These are phyloP conservation scores for Exophiala dermatitidis DNA, from an alignment of 2,329 filamentous ascomycete species.

Conservation along the genomic window DNA sequence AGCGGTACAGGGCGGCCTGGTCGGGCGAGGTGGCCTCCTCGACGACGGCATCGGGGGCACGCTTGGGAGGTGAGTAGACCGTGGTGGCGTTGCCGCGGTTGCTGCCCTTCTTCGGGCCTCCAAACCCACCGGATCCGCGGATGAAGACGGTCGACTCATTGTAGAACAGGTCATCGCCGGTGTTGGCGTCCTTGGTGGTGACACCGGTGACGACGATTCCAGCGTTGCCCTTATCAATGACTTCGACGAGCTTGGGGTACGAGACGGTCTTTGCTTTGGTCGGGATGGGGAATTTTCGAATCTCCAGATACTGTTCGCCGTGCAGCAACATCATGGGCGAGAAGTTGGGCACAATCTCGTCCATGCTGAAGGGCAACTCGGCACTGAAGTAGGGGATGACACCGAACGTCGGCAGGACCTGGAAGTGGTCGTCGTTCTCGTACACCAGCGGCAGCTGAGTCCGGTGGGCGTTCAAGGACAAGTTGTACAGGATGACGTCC, in stretches of 20 bases:
- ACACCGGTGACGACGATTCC: conserved; percentile 74
- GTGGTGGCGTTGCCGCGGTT: conserved; percentile 76
- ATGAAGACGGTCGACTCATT: conserved; percentile 94
- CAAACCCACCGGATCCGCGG: conserved; percentile 83
- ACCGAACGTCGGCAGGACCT: conserved; percentile 73
- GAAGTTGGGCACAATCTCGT: conserved; percentile 88
- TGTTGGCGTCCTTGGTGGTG: conserved; percentile 76
- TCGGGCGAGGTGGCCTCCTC: conserved; percentile 83
- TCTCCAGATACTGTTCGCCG: conserved; percentile 95
- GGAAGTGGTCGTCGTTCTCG: conserved; percentile 86
- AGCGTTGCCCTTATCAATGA: conserved; percentile 89
- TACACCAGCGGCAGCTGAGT: conserved; percentile 82
- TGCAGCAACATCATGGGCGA: conserved; percentile 97
- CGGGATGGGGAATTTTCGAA: conserved; percentile 88
- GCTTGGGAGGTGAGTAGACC: conserved; percentile 67
- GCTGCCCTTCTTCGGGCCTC: conserved; percentile 66
- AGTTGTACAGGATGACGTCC: conserved; percentile 90
- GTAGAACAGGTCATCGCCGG: conserved; percentile 88
- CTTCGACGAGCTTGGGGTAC: conserved; percentile 63
- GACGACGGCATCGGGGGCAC: conserved; percentile 70
- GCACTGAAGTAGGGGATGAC: conserved; percentile 92
- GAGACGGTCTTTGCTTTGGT: conserved; percentile 24
- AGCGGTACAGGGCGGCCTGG: conserved; percentile 85
- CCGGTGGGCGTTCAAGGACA: conserved; percentile 86
- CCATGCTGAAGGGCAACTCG: conserved; percentile 68